Conservation (phyloP, 352 stramenopile species). For the Blastocystis sp. region DNA sequence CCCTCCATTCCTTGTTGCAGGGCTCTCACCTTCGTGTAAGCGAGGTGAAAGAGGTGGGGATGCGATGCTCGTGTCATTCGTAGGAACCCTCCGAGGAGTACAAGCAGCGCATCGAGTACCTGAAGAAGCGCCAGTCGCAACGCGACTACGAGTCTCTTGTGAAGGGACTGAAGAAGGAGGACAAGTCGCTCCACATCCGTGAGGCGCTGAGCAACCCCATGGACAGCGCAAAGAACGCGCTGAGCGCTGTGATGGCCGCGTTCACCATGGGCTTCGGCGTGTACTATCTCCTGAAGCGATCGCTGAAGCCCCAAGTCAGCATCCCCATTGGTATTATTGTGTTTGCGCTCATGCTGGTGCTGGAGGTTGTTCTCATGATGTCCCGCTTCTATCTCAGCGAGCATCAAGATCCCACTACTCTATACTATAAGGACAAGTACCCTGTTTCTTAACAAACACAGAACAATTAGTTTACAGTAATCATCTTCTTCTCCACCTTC, state of each 20-base stretch:
- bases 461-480: slow-evolving; percentile 43
- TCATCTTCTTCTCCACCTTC: slow-evolving; percentile 33
- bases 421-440: not conserved
- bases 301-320: not conserved
- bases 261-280: slow-evolving; percentile 22
- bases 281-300: not conserved
- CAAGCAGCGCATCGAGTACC: not conserved
- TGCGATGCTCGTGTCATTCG: not conserved
- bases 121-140: not conserved
- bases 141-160: not conserved
- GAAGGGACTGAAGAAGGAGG: not conserved
- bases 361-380: slow-evolving; percentile 31
- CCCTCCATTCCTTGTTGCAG: slow-evolving; percentile 1
- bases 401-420: not conserved
- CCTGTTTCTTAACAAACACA: not conserved
- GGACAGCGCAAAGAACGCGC: slow-evolving; percentile 24
- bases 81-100: slow-evolving; percentile 39
- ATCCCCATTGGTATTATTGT: not conserved
- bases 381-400: slow-evolving; percentile 25
- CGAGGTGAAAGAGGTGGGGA: not conserved
- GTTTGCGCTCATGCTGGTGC: slow-evolving; percentile 26
- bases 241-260: not conserved
- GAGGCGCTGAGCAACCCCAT: slow-evolving; percentile 43
- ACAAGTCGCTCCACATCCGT: not conserved
- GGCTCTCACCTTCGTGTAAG: not conserved